Evolutionary conservation across 371 early-diverging fungal species (phyloP), one percentile per base, ranked within the genome.

Genomic region (Mortierella polycephala): DNA sequence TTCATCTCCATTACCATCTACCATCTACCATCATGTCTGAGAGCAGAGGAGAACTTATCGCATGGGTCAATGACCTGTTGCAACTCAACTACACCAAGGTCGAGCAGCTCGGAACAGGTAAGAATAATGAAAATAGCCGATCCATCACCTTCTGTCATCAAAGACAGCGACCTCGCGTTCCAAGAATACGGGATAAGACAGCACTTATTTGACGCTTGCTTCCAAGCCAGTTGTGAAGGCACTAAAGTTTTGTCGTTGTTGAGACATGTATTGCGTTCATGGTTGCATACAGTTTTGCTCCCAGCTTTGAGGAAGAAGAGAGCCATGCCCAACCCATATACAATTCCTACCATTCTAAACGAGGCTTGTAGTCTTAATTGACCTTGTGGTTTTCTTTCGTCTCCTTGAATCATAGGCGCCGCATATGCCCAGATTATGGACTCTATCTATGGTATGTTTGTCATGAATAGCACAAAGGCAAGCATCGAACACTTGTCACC

Each of bases 81-180:
- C 93, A 94, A 66, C 84, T 95, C 60, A 93, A 89, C 75, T 94
- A 94, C 83, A 94, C 95, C 60, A 97, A 96, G 77, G 85, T 98
- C 18, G 98, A 98, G 83, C 97, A 97, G 75, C 91, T 93, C 47
- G 98, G 98, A 55, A 92, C 95, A 75, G 96, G 96, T 93, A 90
- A 4, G 54, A 21, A 8, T 39, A 57, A 37, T 7, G 87, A 63
- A 64, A 63, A 37, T 18, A 49, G 40, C 56, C 45, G 10, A 16
- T 46, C 18, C 39, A 14, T 18, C 58, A 54, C 39, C 49, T 57
- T 0, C 47, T 41, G 23, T 18, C 41, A 37, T 14, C 46, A 30
- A 16, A 23, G 46, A 16, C 11, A 12, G 21, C 39, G 57, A 45
- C 55, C 10, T 30, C 55, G 30, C 30, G 30, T 4, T 4, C 30